These are phyloP conservation scores for Macrocybe gigantea DNA, from an alignment of 768 basidiomycete genomes.

Conservation along the genomic window DNA sequence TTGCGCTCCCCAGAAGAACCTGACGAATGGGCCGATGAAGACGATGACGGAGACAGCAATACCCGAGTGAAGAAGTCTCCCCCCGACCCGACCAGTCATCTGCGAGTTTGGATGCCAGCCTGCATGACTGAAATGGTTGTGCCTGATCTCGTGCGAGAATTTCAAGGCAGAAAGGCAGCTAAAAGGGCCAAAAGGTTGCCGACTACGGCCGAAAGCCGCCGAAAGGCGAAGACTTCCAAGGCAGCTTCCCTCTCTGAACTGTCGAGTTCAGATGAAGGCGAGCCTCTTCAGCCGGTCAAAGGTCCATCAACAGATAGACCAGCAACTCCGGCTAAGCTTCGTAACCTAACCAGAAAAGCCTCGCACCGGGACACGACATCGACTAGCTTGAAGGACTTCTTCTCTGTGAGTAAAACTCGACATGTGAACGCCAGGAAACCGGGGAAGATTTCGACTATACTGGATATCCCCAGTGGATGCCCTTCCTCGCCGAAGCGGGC, in stretches of 20 bases:
- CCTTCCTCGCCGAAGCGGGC: too few relatives aligned
- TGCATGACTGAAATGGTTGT: slow-evolving; percentile 67
- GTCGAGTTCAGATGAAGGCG: slow-evolving; percentile 3
- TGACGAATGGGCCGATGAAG: slow-evolving; percentile 47
- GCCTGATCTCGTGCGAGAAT: slow-evolving; percentile 52
- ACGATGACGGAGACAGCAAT: slow-evolving; percentile 35
- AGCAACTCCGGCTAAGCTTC: too few relatives aligned
- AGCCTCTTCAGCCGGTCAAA: not conserved
- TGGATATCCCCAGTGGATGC: too few relatives aligned
- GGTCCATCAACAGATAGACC: too few relatives aligned
- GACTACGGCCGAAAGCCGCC: slow-evolving; percentile 28
- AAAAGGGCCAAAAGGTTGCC: slow-evolving; percentile 46
- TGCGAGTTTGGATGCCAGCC: slow-evolving; percentile 80
- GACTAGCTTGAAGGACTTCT: too few relatives aligned
- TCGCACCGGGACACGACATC: too few relatives aligned
- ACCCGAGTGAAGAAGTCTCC: slow-evolving; percentile 29
- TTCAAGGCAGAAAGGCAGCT: slow-evolving; percentile 45
- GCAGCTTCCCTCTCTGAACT: not conserved
- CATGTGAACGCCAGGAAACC: too few relatives aligned
- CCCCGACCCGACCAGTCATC: slow-evolving; percentile 46
- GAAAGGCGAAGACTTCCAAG: slow-evolving; percentile 12
- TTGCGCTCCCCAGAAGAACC: slow-evolving; percentile 41
- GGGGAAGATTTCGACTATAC: too few relatives aligned
- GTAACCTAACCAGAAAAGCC: too few relatives aligned
- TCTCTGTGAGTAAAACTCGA: too few relatives aligned